Evolutionary conservation across 495 filamentous ascomycete species (phyloP), one percentile per base, ranked within the genome.

Genomic region (Aspergillus haitiensis): DNA sequence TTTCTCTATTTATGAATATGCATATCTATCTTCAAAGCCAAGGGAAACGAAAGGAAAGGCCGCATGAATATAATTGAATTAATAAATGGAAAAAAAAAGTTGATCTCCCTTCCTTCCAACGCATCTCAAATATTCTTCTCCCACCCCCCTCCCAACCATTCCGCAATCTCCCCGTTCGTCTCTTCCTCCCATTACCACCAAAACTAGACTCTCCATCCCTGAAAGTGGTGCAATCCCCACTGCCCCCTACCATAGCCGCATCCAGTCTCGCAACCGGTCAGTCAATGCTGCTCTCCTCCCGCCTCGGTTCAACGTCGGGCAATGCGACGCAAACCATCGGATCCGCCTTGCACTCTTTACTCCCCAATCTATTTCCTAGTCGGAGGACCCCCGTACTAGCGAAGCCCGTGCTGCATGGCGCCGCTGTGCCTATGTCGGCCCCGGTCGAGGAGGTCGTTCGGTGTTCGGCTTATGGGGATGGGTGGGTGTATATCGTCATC

Each of bases 391-490:
- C 91, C 0, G 85, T 97, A n/a, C 78, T 97, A 18, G 95, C 95
- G n/a, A 90, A 89, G 61, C 87, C 91, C 11, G 86, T 98, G 31
- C 66, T 97, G 64, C 94, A 99, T 76, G 95, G 94, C 5, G 89
- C 86, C 5, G 84, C 88, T 4, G 82, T 97, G 55, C 92, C 94
- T 6, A 88, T 98, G 80, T 74, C 74, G 56, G 89, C 92, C 1
- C 86, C 85, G n/a, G 71, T 98, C 27, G 90, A 94, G 65, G 93
- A 98, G 47, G 75, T 98, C 34, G 86, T 93, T 70, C 78, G 87
- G 42, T 86, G 84, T 54, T 89, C 88, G 13, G 84, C 91, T 0
- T 98, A 98, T 74, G 85, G 89, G 0, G 94, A 98, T 73, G 94
- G 94, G 1, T 98, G 93, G 87, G 70, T 96, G 16, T 90, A 93